Evolutionary conservation across 202 grass and related monocot species (phyloP), one percentile per base, ranked within the genome.

Genomic region (Zizania palustris): DNA sequence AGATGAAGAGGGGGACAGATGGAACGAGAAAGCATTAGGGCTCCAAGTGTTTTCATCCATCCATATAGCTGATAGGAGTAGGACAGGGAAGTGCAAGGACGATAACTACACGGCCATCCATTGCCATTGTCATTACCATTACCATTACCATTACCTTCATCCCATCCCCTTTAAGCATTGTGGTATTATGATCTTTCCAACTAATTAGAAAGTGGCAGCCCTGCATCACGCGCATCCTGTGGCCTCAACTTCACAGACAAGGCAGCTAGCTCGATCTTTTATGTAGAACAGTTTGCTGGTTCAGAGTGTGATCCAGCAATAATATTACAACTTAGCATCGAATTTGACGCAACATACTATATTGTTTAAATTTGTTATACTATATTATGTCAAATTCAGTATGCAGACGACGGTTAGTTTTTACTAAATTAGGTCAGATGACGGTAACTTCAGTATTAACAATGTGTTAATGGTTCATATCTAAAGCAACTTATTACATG

Each of bases 151-250:
- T 45, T 60, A 42, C 65, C 11, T 8, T 45, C 11, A 11, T 54
- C 20, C 35, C 76, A 38, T 85, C 11, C 18, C 8, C 54, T 85
- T 66, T 42, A 9, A 55, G 59, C 58, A 65, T 37, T 64, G 28
- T 28, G 28, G 50, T 9, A 62, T 61, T 62, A 74, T 61, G 14
- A 69, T 72, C 18, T 72, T n/a, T 16, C 69, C 60, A 79, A 42
- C 50, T 67, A 40, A 75, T 55, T 38, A 11, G 71, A 86, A 34
- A 86, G 58, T 62, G 51, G 54, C 14, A 45, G 37, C 11, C 35
- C 19, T 42, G n/a, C 18, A 45, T 85, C 75, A 79, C 69, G 75
- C 34, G 33, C 9, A 35, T 59, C 60, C 67, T 10, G 60, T 41
- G 36, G 16, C 16, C 45, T 55, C 20, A 74, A 28, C 28, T 28